Conservation (phyloP, 2,329 filamentous ascomycete species). For the Shiraia bambusicola region DNA sequence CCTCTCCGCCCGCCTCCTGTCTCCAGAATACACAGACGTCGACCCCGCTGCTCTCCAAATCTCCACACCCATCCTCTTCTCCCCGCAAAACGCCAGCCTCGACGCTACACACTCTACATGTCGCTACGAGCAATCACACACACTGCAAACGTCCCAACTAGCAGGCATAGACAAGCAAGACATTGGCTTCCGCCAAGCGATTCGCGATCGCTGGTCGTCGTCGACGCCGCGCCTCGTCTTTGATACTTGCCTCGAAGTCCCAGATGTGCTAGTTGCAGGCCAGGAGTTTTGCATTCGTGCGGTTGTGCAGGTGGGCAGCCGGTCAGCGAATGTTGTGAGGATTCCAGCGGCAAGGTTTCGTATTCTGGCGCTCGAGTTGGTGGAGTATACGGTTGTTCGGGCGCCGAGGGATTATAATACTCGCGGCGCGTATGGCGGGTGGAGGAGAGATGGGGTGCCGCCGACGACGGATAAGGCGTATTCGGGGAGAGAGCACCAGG, state of each 20-base stretch:
- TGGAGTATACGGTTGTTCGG: constrained; percentile 2
- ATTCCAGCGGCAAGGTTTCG: constrained; percentile 20
- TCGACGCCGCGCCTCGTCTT: constrained; percentile 26
- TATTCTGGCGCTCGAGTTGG: constrained; percentile 17
- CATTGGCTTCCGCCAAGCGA: constrained; percentile 22
- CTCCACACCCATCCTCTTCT: constrained; percentile 19
- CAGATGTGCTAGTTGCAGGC: constrained; percentile 16
- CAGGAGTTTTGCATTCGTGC: constrained; percentile 22
- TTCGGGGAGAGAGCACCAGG: not conserved
- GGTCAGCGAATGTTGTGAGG: constrained; percentile 12
- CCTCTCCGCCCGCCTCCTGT: constrained; percentile 18
- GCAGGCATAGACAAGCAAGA: constrained; percentile 7
- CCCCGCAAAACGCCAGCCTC: constrained; percentile 13
- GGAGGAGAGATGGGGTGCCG: not conserved
- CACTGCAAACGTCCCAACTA: constrained; percentile 17
- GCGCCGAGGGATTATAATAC: not conserved
- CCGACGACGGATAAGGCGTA: not conserved
- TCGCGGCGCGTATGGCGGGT: too few species aligned
- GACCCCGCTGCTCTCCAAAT: constrained; percentile 9
- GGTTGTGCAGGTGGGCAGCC: constrained; percentile 12
- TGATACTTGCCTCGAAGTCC: constrained; percentile 15
- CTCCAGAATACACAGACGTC: constrained; percentile 10
- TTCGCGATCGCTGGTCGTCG: constrained; percentile 24
- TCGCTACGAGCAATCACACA: constrained; percentile 13
- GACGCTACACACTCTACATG: constrained; percentile 1